Evolutionary conservation across 371 early-diverging fungal species (phyloP), one percentile per base, ranked within the genome.

Genomic region (Cokeromyces recurvatus): DNA sequence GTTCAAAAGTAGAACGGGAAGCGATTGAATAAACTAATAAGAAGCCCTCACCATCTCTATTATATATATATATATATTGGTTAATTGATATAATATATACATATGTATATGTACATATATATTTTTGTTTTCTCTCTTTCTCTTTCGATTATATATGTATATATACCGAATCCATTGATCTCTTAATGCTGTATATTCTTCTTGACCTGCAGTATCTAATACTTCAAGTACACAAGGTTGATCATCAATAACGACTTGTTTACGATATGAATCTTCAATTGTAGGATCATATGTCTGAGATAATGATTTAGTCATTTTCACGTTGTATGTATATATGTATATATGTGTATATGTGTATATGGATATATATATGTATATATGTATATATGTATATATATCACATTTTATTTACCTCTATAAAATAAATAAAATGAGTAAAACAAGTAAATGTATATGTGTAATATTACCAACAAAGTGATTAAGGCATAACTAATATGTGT

Each of bases 181-280:
- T 55, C 95, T 82, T 38, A 95, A 78, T 6, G 85, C 87, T 4
- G 86, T 86, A 54, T 88, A 88, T 68, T 87, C 89, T 62, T 86
- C 90, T 68, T 92, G 91, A 8, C 92, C 94, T 34, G 94, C 92
- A 19, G 92, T 91, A 68, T 93, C 94, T 21, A 91, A 74, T n/a
- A 93, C 87, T 64, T 93, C 92, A n/a, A 93, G 70, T n/a, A 90
- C 82, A 71, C 90, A 91, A 3, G 89, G 82, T 59, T 85, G 79
- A 47, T 87, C 89, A 63, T 93, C 92, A 54, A 91, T 87, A 17
- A 89, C 87, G 1, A 89, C 87, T 66, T 92, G 93, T 63, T 89
- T 89, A 38, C 88, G 60, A 27, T 64, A 66, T 19, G 66, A 62
- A 53, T 62, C 62, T 46, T 66, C 66, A 42, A 66, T 66, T n/a